Evolutionary conservation across 805 yeast genomes (phyloP).

Genomic region (Monosporozyma solicola): DNA sequence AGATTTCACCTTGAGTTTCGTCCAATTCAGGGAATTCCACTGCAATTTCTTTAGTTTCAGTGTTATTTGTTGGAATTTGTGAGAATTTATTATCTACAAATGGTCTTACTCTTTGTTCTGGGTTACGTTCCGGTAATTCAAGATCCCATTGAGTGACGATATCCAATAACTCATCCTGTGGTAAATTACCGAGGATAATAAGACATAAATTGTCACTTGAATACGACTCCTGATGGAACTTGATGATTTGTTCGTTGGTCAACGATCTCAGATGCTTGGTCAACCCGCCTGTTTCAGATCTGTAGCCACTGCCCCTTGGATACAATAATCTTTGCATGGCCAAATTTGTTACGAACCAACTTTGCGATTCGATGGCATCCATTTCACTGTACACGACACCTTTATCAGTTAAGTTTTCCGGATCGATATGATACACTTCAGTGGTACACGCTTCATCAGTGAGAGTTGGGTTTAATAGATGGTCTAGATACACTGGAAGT

Average conservation of each 20-base stretch:
- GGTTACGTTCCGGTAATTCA: conserved; percentile 36
- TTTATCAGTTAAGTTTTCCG: conserved; percentile 69
- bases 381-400: conserved; percentile 97
- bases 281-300: conserved; percentile 91
- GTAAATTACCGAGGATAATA: conserved; percentile 78
- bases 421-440: conserved; percentile 92
- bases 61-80: conserved; percentile 35
- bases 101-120: conserved; percentile 45
- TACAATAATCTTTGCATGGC: conserved; percentile 52
- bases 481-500: conserved; percentile 86
- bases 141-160: conserved; percentile 55
- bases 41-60: conserved; percentile 36
- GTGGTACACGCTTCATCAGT: conserved; percentile 88
- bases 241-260: conserved; percentile 62
- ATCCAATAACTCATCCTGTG: conserved; percentile 58
- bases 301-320: conserved; percentile 61
- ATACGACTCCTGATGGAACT: conserved; percentile 64
- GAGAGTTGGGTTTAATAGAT: conserved; percentile 71
- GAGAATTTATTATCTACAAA: conserved; percentile 58
- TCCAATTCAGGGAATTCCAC: conserved; percentile 85
- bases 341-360: conserved; percentile 57
- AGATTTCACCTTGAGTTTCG: conserved; percentile 70
- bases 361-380: conserved; percentile 83
- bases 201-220: conserved; percentile 79
- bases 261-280: conserved; percentile 66